Evolutionary conservation across 2,329 filamentous ascomycete species (phyloP), one percentile per base, ranked within the genome.

Genomic region (Dendrostoma leiphaemia): DNA sequence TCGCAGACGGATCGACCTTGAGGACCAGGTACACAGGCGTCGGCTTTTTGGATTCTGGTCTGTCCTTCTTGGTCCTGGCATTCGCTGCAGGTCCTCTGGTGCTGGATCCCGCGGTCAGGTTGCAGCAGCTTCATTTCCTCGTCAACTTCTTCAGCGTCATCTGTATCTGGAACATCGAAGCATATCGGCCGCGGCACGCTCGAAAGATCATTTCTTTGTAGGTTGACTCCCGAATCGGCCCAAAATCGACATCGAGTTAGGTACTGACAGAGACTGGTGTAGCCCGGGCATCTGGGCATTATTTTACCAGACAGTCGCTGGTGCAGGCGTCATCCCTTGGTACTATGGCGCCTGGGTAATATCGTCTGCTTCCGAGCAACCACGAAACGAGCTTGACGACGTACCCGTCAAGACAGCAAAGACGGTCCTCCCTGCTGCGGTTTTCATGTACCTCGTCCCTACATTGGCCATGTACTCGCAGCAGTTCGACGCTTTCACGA

Each of bases 141-240:
- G 12, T 48, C 45, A 48, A 48, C 19, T 48, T 48, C 23, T 48
- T 48, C 21, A 37, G 31, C 32, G 19, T 48, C 31, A 17, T 38
- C 31, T 48, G 45, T 26, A 48, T 48, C 9, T 37, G 19, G 31
- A 48, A 48, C 7, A 26, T 48, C 21, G 45, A 48, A 21, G 45
- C 45, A 13, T 37, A 48, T 32, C 45, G 45, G 6, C 15, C 8
- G 29, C 45, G 31, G 12, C 35, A 48, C 6, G 19, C 31, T 23
- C 13, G 21, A 24, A 35, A 19, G 8, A 2, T 24, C 6, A 24
- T 48, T 4, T 37, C 21, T 2, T 48, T 48, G 45, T 48, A 19
- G 28, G 45, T 37, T 10, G n/a, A 7, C 24, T 21, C 29, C 29
- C 13, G 29, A 32, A 8, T 32, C 13, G 29, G 13, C 29, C 8